Evolutionary conservation across 805 yeast genomes (phyloP).

Genomic region (Candida multigemmis): DNA sequence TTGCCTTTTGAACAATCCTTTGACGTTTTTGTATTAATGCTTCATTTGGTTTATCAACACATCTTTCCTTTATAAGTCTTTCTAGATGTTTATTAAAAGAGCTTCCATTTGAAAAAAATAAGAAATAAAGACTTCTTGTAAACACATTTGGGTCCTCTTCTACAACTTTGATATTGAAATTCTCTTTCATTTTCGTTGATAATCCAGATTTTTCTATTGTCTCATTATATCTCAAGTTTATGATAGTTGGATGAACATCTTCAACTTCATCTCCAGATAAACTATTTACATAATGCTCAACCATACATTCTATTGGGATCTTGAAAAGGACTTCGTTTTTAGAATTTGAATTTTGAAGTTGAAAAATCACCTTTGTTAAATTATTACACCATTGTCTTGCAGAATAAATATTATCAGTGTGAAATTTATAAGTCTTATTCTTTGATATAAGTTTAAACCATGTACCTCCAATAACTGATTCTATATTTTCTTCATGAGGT

Average conservation of each 20-base stretch:
- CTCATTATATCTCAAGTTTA: slow-evolving; percentile 47
- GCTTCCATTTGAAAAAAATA: too few relatives aligned
- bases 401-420: slow-evolving; percentile 61
- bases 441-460: slow-evolving; percentile 57
- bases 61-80: too few relatives aligned
- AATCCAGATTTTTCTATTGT: slow-evolving; percentile 3
- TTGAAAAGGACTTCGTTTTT: slow-evolving; percentile 69
- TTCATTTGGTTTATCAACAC: too few relatives aligned
- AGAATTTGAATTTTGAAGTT: slow-evolving; percentile 49
- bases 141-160: too few relatives aligned
- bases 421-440: slow-evolving; percentile 50
- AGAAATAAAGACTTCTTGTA: too few relatives aligned
- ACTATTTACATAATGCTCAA: slow-evolving; percentile 46
- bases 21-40: too few relatives aligned
- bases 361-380: slow-evolving; percentile 68
- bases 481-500: slow-evolving; percentile 17
- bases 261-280: slow-evolving; percentile 7
- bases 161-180: slow-evolving; percentile 26
- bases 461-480: slow-evolving; percentile 18
- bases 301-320: slow-evolving; percentile 62
- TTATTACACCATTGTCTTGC: slow-evolving; percentile 78
- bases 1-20: too few relatives aligned
- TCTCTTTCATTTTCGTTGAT: slow-evolving; percentile 5
- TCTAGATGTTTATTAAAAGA: too few relatives aligned
- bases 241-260: slow-evolving; percentile 21